Evolutionary conservation across 1,284 basidiomycete species (phyloP), one percentile per base, ranked within the genome.

Genomic region (Tilletia walkeri): DNA sequence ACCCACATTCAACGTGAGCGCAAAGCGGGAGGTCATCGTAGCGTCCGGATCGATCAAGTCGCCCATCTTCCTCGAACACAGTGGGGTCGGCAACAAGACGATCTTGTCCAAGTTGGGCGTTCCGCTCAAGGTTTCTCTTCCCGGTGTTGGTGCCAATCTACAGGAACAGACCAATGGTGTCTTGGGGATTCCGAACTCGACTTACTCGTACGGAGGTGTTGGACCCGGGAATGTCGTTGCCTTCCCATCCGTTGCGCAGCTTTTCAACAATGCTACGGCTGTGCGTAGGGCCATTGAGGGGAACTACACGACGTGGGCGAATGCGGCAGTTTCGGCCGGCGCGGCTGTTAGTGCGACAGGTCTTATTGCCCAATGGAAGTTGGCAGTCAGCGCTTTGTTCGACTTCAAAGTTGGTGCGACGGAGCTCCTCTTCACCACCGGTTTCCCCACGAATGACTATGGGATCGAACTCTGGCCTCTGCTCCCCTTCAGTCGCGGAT

Each of bases 31-130:
- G 68, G 85, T 86, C 20, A 81, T 86, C 73, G 72, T 86, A 12
- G 82, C 86, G 0, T 78, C 85, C 0, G 86, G 86, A 0, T 75
- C 85, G 1, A 83, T 86, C 76, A 83, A 83, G 75, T 84, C 84
- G 0, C 86, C 86, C 0, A 74, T 83, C 18, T 76, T 86, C 24
- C 82, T 86, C 2, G 85, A 86, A 76, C 83, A 84, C 12, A 83
- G 80, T 2, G 86, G 86, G 30, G 84, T 86, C 36, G 86, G 86
- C 0, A 81, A 83, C 12, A 41, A 73, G 5, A 18, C 69, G 2
- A 76, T 85, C 16, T 80, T 86, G 14, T 20, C 72, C 20, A 50
- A 74, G 18, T 80, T 82, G 3, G 83, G 84, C 16, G 80, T 86
- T 66, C 68, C 5, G 45, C 74, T 75, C 38, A 71, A 70, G 9